Evolutionary conservation across 2,329 filamentous ascomycete genomes (phyloP).

Genomic region (Paramyrothecium roridum): DNA sequence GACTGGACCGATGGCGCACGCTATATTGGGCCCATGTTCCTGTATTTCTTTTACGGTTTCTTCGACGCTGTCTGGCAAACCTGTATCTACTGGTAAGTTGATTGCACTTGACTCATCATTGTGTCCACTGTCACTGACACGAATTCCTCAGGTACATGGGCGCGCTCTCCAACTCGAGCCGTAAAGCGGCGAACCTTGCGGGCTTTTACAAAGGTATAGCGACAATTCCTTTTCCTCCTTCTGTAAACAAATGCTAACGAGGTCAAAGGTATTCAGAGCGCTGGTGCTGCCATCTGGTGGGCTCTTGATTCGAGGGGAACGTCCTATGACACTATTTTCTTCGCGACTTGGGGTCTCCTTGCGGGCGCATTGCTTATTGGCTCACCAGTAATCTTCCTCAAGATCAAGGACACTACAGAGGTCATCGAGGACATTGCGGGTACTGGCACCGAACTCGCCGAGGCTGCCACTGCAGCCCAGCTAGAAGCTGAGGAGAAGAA

Average conservation of each 20-base stretch:
- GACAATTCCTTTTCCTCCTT: not conserved
- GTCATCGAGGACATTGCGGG: slow-evolving; percentile 64
- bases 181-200: slow-evolving; percentile 85
- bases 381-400: slow-evolving; percentile 71
- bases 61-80: slow-evolving; percentile 66
- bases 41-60: slow-evolving; percentile 69
- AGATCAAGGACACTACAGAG: slow-evolving; percentile 83
- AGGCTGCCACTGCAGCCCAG: too few species aligned
- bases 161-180: slow-evolving; percentile 82
- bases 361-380: slow-evolving; percentile 70
- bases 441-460: too few species aligned
- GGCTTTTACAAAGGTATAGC: slow-evolving; percentile 68
- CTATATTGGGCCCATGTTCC: slow-evolving; percentile 61
- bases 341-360: slow-evolving; percentile 67
- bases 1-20: slow-evolving; percentile 43
- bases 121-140: slow-evolving; percentile 4
- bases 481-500: too few species aligned
- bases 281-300: slow-evolving; percentile 23
- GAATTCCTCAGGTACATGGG: slow-evolving; percentile 81
- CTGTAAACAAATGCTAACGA: not conserved
- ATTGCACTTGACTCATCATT: slow-evolving; percentile 18
- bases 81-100: slow-evolving; percentile 20
- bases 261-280: slow-evolving; percentile 16
- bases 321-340: slow-evolving; percentile 70
- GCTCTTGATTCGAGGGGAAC: slow-evolving; percentile 19